Evolutionary conservation across 306 rosid species (phyloP), one percentile per base, ranked within the genome.

Genomic region (Vicia sativa): DNA sequence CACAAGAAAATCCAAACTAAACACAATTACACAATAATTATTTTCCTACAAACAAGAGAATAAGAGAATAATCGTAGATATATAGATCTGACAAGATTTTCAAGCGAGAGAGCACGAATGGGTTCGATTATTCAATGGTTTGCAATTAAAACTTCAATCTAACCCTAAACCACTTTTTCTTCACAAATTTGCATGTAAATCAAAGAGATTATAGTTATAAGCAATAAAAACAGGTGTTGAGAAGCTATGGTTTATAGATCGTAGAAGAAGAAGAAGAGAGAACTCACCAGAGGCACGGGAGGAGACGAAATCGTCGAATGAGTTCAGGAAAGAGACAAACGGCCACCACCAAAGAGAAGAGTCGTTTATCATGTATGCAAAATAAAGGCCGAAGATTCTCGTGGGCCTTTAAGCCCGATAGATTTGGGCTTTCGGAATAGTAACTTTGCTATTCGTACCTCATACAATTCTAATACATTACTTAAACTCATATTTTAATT

Each of bases 271-370:
- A 53, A 45, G 46, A 19, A 43, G 4, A 48, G 60, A 60, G n/a
- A 41, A 64, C 83, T 68, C 42, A 79, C 83, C 77, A 62, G 72
- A 67, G 38, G 14, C 38, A 19, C 34, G 16, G 31, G 15, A 54
- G 66, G 23, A 13, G 46, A 73, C 3, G 57, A 58, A 21, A 4
- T 21, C 31, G 58, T 45, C 52, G 52, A 45, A 14, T 6, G 21
- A 7, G 16, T 43, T 43, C 14, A 13, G 16, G 48, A 12, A 12
- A 4, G 15, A 43, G 48, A 34, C 38, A 34, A 7, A 34, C 38
- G 7, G 9, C 38, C 38, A 31, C 35, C 23, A 25, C 28, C 28
- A 2, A 25, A 1, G 38, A 6, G 38, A 34, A 34, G 38, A 34
- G 38, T 34, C 48, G 4, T 11, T 13, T n/a, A 43, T 3, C 16